Evolutionary conservation across 495 filamentous ascomycete species (phyloP), one percentile per base, ranked within the genome.

Genomic region (Mycothermus thermophilus): DNA sequence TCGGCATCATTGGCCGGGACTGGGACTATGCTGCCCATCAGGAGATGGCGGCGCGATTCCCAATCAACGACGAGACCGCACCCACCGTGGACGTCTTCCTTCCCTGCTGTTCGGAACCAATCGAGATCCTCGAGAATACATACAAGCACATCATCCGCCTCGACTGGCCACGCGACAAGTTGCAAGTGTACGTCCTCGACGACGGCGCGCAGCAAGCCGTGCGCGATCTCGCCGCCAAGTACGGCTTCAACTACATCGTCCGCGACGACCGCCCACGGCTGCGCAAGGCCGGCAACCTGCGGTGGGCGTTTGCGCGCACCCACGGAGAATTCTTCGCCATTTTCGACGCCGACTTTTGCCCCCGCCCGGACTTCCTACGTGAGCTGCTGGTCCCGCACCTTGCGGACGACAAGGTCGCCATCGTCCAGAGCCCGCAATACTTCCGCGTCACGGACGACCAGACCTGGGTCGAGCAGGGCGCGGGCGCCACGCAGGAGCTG

Each of bases 311-410:
- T 23, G 11, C 46, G 0, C 37, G 51, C 7, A 55, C 51, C 2
- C 8, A 37, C 11, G 49, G 51, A 8, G 49, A 55, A 19, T 55
- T 29, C 41, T 55, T 55, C 20, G 38, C 49, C 27, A 55, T 55
- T n/a, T 55, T 55, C n/a, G 51, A 55, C 22, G 51, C 51, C 13
- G 51, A 55, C 26, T 55, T 55, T 22, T 55, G 51, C 23, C 51
- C 51, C 1, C 46, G 51, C 2, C 46, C 40, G 2, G 51, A 55
- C 15, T 55, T 55, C 17, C 28, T 55, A 7, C 16, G 36, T 2
- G 51, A 55, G 39, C 28, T 52, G 2, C 41, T 55, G 1, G 51
- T 55, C 2, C 46, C 52, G 41, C 51, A 55, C 34, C 25, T 55
- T 32, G 51, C 46, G 8, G 51, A 55, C 16, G 38, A 44, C 26